Evolutionary conservation across 306 rosid genomes (phyloP), one percentile per base, ranked within the genome.

Genomic region (Fragaria nilgerrensis): DNA sequence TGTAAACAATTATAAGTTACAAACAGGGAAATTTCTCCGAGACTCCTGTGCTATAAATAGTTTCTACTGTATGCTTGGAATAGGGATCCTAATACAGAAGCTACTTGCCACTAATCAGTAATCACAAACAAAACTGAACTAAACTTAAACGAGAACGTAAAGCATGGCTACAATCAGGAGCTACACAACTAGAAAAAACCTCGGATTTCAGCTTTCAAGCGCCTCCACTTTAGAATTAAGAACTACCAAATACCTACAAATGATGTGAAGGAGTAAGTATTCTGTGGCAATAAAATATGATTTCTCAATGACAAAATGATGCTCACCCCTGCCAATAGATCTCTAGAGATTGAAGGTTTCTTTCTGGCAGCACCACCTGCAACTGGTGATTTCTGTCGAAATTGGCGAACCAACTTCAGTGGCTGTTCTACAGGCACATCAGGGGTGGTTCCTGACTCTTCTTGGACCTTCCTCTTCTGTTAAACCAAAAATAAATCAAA

Each of bases 381-480:
- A 50, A 90, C 84, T 8, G 96, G 94, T 78, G 85, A 83, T 75
- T 83, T 92, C 74, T 92, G 96, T 79, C 79, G 87, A 77, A 92
- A 92, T 68, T 87, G 87, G 70, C 98, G 91, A 74, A 90, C 73
- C 45, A 85, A 87, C 79, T 87, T 85, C 1, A 58, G 65, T 72
- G 76, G 86, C 50, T 73, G 77, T 75, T 50, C 68, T 29, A 59
- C 79, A 55, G 77, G 72, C 70, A 37, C 73, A 75, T 82, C 83
- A 22, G 76, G 27, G 34, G 17, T 41, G 36, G 59, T 53, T 67
- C 74, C 92, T 0, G 87, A 56, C 50, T 81, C 90, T 75, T 77
- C 77, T 80, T 77, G 84, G 68, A 88, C 68, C 89, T 88, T 89
- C 79, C 81, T 95, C 89, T 87, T 94, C 98, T 94, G 96, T 78